Evolutionary conservation across 768 basidiomycete species (phyloP), one percentile per base, ranked within the genome.

Genomic region (Termitomyces sp.): DNA sequence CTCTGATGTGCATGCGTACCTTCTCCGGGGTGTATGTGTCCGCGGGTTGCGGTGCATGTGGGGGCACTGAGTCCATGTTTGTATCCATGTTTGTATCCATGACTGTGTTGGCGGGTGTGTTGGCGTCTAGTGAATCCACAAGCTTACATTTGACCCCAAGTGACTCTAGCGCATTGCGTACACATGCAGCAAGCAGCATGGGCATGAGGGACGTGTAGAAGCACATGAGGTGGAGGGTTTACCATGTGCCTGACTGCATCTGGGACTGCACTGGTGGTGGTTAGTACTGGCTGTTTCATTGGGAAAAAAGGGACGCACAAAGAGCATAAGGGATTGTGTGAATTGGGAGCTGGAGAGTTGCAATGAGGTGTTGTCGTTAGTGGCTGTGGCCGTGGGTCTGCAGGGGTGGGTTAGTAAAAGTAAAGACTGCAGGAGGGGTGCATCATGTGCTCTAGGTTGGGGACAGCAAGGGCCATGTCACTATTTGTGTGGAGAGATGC

Each of bases 271-370:
- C n/a, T n/a, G n/a, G n/a, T n/a, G n/a, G 29, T 29, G 31, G 56
- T 13, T 31, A 2, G 32, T 3, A 5, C 13, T 2, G 12, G 22
- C 4, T n/a, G 9, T 5, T 5, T n/a, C n/a, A 20, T 12, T 12
- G 32, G 4, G 12, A 32, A 12, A 32, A 2, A 16, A 29, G 49
- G 37, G n/a, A 78, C 88, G 57, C 63, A 93, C 92, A 75, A 93
- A 94, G 52, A 94, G 79, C 75, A 90, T 80, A 18, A 94, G 77
- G 0, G 84, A 76, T 63, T 90, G 88, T 0, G 90, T 90, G 69
- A 94, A 94, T 63, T 91, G 89, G 0, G 88, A 84, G 75, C 74
- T 50, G 77, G 76, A 9, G 77, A 74, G 4, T 77, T 79, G 3
- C 7, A 14, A n/a, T 8, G 39, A 3, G 0, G 18, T 4, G 12